Evolutionary conservation across 2,329 filamentous ascomycete species (phyloP).

Genomic region (Colletotrichum sp.): DNA sequence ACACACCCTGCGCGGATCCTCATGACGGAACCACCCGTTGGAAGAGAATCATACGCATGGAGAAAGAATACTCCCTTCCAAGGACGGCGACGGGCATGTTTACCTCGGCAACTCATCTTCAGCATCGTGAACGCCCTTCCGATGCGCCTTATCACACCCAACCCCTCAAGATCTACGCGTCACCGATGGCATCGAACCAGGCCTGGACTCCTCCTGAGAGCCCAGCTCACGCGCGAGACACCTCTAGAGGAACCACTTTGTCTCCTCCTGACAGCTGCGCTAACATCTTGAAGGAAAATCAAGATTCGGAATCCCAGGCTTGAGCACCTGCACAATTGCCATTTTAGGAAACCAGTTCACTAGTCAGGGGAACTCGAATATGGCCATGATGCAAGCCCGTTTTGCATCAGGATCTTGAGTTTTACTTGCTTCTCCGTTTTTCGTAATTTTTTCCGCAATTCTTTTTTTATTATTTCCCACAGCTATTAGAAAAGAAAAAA

Average conservation of each 20-base stretch:
- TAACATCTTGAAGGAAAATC: not conserved
- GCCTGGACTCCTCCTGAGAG: not conserved
- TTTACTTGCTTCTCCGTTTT: not conserved
- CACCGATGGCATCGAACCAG: not conserved
- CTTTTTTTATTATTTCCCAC: not conserved
- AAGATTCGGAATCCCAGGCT: not conserved
- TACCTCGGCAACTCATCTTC: not conserved
- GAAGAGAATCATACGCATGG: not conserved
- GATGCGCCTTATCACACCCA: not conserved
- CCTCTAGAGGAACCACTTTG: not conserved
- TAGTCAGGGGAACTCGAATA: not conserved
- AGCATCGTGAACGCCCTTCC: not conserved
- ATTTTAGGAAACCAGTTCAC: not conserved
- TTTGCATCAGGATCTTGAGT: not conserved
- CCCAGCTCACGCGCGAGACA: not conserved
- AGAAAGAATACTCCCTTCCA: not conserved
- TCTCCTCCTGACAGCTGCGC: not conserved
- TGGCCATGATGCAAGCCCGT: not conserved
- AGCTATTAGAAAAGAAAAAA: not conserved
- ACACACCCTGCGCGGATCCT: not conserved
- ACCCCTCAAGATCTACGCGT: not conserved
- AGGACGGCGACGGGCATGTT: not conserved
- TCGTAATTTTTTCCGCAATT: not conserved
- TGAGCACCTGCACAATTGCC: not conserved
- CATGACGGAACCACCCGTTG: not conserved